phyloP scores from a whole-genome alignment of 192 early-diverging fungal genomes.

The Gryganskiella cystojenkinii region DNA sequence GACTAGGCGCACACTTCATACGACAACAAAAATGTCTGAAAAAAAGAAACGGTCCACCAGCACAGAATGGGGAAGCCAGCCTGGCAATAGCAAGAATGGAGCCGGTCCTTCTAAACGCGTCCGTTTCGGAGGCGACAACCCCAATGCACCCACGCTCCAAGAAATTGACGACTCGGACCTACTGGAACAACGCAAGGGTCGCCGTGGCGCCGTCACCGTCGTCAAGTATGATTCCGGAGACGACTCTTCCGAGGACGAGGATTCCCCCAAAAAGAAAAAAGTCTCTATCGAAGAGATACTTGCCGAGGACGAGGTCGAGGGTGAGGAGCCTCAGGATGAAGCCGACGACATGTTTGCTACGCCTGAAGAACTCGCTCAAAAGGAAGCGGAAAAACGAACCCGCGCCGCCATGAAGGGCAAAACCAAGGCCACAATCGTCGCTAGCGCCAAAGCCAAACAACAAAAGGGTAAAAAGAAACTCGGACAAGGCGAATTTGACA shows the following conservation, averaged over 20 bases:
- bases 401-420: constrained; percentile 2
- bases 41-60: constrained; percentile 32
- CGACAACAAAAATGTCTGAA: not conserved
- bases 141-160: not conserved
- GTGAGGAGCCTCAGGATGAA: constrained; percentile 32
- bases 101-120: constrained; percentile 29
- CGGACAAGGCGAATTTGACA: not conserved
- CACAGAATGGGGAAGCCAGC: not conserved
- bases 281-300: constrained; percentile 24
- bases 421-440: constrained; percentile 27
- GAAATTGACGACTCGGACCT: constrained; percentile 60
- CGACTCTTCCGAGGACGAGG: constrained; percentile 51
- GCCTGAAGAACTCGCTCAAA: constrained; percentile 20
- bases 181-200: constrained; percentile 58
- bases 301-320: constrained; percentile 47
- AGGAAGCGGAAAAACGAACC: constrained; percentile 7
- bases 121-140: constrained; percentile 33
- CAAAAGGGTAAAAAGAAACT: not conserved
- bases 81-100: not conserved
- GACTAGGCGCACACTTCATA: no score
- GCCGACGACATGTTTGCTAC: constrained; percentile 74
- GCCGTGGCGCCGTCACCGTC: constrained; percentile 60
- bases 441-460: constrained; percentile 17
- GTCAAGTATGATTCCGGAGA: constrained; percentile 58
- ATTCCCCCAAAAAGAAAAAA: constrained; percentile 36